These are phyloP conservation scores for Porodaedalea pini DNA, from an alignment of 1,284 basidiomycete species.

Conservation along the genomic window DNA sequence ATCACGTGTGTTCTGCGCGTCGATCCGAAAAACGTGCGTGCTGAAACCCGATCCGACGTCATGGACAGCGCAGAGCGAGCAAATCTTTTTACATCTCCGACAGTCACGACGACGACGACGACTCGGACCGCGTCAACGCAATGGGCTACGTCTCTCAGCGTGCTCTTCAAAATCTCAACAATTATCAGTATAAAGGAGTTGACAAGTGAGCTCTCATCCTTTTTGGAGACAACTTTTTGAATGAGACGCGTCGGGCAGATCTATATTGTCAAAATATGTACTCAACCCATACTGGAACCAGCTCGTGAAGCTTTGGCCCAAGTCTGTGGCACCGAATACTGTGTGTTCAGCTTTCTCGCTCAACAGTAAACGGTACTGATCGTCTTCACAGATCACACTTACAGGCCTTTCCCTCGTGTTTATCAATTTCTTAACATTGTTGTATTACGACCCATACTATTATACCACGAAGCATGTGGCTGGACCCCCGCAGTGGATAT, in stretches of 20 bases:
- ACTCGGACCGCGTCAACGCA: neutral
- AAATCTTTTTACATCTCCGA: neutral
- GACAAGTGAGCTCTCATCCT: constrained; percentile 20
- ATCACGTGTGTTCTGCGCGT: neutral
- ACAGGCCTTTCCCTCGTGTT: constrained; percentile 81
- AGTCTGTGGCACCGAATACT: constrained; percentile 85
- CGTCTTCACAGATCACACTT: constrained; percentile 64
- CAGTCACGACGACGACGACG: constrained; percentile 2
- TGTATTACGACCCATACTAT: constrained; percentile 81
- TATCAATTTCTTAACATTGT: constrained; percentile 79
- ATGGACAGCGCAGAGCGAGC: neutral
- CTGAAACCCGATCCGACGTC: neutral
- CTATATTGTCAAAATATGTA: constrained; percentile 73
- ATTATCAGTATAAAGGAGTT: constrained; percentile 24
- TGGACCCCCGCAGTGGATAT: constrained; percentile 79
- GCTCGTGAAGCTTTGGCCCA: constrained; percentile 90
- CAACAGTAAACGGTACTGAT: neutral
- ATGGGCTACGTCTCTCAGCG: constrained; percentile 23
- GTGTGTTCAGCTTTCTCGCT: constrained; percentile 43
- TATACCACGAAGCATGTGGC: constrained; percentile 59
- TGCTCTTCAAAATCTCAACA: constrained; percentile 21
- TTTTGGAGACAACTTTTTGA: neutral
- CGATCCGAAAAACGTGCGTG: neutral
- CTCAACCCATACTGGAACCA: constrained; percentile 93
- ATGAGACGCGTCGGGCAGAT: constrained; percentile 40